These are phyloP conservation scores for Biscutella laevigata DNA, from an alignment of 441 rosid genomes.

Conservation along the genomic window DNA sequence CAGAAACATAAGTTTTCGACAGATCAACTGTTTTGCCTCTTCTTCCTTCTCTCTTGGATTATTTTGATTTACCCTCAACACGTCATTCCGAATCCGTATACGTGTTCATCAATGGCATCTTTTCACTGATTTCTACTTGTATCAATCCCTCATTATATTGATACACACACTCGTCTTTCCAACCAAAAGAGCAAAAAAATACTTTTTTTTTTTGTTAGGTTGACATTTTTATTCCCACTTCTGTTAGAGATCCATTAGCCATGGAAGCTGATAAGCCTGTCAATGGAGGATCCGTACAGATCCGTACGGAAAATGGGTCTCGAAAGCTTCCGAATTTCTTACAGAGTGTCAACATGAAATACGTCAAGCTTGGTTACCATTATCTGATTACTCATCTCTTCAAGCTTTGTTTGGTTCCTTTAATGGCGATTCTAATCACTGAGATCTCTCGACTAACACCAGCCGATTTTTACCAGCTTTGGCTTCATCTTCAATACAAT, in stretches of 20 bases:
- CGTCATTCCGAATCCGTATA: no score
- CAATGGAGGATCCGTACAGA: conserved; percentile 46
- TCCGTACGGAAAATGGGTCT: conserved; percentile 31
- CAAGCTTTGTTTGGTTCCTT: conserved; percentile 64
- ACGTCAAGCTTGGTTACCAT: conserved; percentile 83
- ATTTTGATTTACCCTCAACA: no score
- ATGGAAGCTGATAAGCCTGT: conserved; percentile 28
- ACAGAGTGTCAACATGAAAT: conserved; percentile 77
- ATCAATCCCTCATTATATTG: no score
- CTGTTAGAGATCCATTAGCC: not conserved
- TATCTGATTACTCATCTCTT: conserved; percentile 59
- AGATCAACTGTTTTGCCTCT: conserved; percentile 23
- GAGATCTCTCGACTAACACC: conserved; percentile 57
- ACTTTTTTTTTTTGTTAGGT: no score
- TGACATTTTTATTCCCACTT: not conserved
- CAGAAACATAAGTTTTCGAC: conserved; percentile 1
- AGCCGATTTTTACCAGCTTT: conserved; percentile 52
- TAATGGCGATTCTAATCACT: conserved; percentile 49
- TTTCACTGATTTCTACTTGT: conserved; percentile 26
- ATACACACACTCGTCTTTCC: no score
- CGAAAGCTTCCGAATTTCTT: conserved; percentile 68
- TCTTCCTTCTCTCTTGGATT: no score
- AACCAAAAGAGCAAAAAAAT: no score
- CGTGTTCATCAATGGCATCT: conserved; percentile 25
- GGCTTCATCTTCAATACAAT: conserved; percentile 81